Evolutionary conservation across 2,329 filamentous ascomycete genomes (phyloP).

Genomic region (Metarhizium sp.): DNA sequence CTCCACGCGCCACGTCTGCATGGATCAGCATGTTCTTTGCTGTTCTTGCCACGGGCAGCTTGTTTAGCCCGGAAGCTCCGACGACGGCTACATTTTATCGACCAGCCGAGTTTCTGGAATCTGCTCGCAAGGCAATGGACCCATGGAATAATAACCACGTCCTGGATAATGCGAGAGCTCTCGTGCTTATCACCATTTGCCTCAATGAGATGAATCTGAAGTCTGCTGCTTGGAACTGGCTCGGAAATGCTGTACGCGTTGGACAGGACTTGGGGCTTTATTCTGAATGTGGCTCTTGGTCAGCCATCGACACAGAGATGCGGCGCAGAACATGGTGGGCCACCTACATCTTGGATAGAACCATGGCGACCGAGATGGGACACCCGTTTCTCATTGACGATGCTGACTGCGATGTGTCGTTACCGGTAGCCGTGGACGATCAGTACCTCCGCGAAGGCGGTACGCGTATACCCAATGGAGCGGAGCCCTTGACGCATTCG

Average conservation of each 20-base stretch:
- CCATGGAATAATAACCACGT: conserved; percentile 73
- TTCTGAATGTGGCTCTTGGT: conserved; percentile 62
- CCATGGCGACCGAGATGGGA: conserved; percentile 70
- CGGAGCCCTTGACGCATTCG: conserved; percentile 54
- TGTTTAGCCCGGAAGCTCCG: conserved; percentile 53
- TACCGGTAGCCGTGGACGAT: conserved; percentile 76
- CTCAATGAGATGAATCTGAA: conserved; percentile 80
- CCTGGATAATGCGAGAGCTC: conserved; percentile 64
- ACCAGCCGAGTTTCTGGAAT: conserved; percentile 59
- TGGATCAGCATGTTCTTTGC: conserved; percentile 78
- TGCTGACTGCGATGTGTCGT: conserved; percentile 72
- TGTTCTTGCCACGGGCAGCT: conserved; percentile 70
- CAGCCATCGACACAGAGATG: conserved; percentile 74
- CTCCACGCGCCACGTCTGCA: conserved; percentile 48
- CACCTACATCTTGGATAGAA: conserved; percentile 79
- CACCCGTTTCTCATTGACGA: conserved; percentile 79
- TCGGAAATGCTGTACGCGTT: conserved; percentile 68
- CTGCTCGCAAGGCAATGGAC: conserved; percentile 60
- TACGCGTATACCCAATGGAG: conserved; percentile 40
- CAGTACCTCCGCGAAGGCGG: conserved; percentile 58
- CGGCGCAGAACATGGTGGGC: conserved; percentile 88
- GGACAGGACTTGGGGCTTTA: conserved; percentile 81
- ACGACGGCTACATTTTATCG: conserved; percentile 42
- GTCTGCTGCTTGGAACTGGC: conserved; percentile 77
- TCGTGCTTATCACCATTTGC: conserved; percentile 68